These are phyloP conservation scores for Cercospora zeina DNA, from an alignment of 2,329 filamentous ascomycete species.

Conservation along the genomic window DNA sequence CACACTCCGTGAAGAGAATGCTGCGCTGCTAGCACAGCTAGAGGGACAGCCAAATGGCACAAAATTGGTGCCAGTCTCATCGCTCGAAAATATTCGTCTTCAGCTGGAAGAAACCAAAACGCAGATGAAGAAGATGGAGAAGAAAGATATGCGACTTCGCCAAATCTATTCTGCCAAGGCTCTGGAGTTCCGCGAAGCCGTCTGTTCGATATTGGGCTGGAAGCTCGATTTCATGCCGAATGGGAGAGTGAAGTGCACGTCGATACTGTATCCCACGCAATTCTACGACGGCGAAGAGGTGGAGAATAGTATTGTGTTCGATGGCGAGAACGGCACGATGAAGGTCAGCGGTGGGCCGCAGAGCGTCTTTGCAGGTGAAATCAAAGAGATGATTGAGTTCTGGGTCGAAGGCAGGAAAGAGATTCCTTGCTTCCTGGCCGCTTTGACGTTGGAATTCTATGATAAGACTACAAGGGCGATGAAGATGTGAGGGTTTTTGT, in stretches of 20 bases:
- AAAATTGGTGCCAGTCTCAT: conserved; percentile 71
- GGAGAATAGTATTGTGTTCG: conserved; percentile 71
- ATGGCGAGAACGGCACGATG: conserved; percentile 94
- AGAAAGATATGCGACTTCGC: conserved; percentile 80
- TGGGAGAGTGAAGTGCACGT: conserved; percentile 89
- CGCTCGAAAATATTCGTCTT: conserved; percentile 72
- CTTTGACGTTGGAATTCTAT: conserved; percentile 89
- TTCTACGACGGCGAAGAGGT: conserved; percentile 50
- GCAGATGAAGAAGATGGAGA: conserved; percentile 66
- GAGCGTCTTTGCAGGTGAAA: conserved; percentile 81
- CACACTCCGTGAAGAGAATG: conserved; percentile 79
- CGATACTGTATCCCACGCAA: conserved; percentile 68
- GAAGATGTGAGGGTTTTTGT: conserved; percentile 26
- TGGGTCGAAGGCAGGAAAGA: conserved; percentile 94
- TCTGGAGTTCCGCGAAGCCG: conserved; percentile 91
- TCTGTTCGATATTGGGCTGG: conserved; percentile 89
- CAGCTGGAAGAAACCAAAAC: conserved; percentile 63
- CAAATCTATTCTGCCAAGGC: conserved; percentile 91
- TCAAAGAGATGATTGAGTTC: conserved; percentile 83
- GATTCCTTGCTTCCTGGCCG: conserved; percentile 89
- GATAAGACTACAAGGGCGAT: conserved; percentile 58
- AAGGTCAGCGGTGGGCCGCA: conserved; percentile 90
- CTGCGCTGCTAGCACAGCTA: conserved; percentile 69
- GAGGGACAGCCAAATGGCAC: conserved; percentile 48
- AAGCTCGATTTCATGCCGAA: conserved; percentile 96